Conservation (phyloP, 2,329 filamentous ascomycete genomes). For the Plectosphaerella sp. region DNA sequence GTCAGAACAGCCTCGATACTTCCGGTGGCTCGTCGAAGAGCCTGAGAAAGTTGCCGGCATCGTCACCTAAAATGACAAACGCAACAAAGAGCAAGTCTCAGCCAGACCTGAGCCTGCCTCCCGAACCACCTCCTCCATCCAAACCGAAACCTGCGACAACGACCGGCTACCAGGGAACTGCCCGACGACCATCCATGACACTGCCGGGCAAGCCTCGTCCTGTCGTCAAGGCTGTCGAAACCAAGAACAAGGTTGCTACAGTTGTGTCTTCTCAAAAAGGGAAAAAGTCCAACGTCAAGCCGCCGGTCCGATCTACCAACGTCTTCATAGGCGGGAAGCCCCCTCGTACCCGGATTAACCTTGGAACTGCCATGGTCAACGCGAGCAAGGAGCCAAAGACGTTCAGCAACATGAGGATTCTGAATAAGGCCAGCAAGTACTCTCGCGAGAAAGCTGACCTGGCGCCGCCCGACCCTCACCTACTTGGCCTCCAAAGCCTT, state of each 20-base stretch:
- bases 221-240: too few relatives aligned
- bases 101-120: too few relatives aligned
- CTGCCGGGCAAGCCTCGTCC: too few relatives aligned
- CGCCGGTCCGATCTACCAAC: constrained; percentile 23
- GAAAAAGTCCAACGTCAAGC: not conserved
- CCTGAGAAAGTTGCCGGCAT: too few relatives aligned
- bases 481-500: constrained; percentile 13
- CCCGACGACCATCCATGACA: constrained; percentile 16
- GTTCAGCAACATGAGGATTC: constrained; percentile 30
- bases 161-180: constrained; percentile 28
- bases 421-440: constrained; percentile 35
- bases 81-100: too few relatives aligned
- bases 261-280: not conserved
- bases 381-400: constrained; percentile 32
- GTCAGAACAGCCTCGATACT: not conserved
- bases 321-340: constrained; percentile 40
- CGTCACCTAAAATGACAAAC: too few relatives aligned
- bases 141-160: not conserved
- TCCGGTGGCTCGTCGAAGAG: too few relatives aligned
- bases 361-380: constrained; percentile 36
- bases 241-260: too few relatives aligned
- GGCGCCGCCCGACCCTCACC: constrained; percentile 26
- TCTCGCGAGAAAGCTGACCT: constrained; percentile 39
- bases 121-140: too few relatives aligned
- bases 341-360: constrained; percentile 26